These are phyloP conservation scores for Plasmodium adleri DNA, from an alignment of 169 alveolate genomes.

Conservation along the genomic window DNA sequence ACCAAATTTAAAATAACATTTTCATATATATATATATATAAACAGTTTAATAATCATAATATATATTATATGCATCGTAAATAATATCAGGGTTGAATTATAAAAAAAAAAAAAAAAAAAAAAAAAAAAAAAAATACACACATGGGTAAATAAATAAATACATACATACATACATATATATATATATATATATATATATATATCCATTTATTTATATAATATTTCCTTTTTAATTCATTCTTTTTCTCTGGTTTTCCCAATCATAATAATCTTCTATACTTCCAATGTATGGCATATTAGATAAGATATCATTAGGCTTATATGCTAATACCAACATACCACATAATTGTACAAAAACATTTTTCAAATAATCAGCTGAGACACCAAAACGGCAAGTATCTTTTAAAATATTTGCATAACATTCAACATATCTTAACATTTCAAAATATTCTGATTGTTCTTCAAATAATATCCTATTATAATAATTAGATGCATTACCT, in stretches of 20 bases:
- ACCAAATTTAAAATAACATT: too few relatives aligned
- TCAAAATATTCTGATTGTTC: conserved; percentile 93
- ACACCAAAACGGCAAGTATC: conserved; percentile 93
- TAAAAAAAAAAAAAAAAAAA: too few relatives aligned
- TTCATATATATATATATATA: too few relatives aligned
- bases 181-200: neutral
- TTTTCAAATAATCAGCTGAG: conserved; percentile 87
- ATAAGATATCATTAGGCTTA: conserved; percentile 80
- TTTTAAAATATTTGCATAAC: conserved; percentile 87
- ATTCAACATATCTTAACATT: conserved; percentile 91
- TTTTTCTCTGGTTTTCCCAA: conserved; percentile 69
- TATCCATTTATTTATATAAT: neutral
- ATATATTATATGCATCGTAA: too few relatives aligned
- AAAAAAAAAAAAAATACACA: neutral
- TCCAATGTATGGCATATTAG: conserved; percentile 74
- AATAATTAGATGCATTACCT: conserved; percentile 90
- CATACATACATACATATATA: neutral
- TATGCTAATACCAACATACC: conserved; percentile 84
- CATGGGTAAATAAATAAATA: neutral
- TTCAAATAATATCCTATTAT: conserved; percentile 89
- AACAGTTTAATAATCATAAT: too few relatives aligned
- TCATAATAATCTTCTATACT: conserved; percentile 76
- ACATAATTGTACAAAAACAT: conserved; percentile 89
- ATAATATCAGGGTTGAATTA: too few relatives aligned
- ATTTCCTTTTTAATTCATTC: conserved; percentile 22